Evolutionary conservation across 371 early-diverging fungal genomes (phyloP).

Genomic region (Saksenaea vasiformis): DNA sequence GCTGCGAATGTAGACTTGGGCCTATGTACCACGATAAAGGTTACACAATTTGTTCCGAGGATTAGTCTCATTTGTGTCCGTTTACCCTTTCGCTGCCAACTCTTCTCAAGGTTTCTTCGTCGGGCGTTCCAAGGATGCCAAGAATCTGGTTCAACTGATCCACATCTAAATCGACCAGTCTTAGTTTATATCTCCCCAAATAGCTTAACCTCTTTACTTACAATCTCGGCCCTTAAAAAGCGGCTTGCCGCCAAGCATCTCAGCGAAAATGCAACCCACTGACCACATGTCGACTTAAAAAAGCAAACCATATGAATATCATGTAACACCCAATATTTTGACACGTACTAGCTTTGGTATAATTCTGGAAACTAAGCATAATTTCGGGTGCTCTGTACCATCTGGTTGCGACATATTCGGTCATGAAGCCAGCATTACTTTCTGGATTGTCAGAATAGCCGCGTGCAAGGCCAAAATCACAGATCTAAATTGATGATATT

Average conservation of each 20-base stretch:
- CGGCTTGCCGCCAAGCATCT: constrained; percentile 89
- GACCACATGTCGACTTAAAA: constrained; percentile 94
- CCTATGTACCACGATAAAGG: constrained; percentile 48
- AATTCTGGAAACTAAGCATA: constrained; percentile 91
- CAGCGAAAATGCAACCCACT: constrained; percentile 97
- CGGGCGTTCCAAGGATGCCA: constrained; percentile 96
- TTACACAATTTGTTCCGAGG: constrained; percentile 14
- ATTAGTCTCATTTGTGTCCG: constrained; percentile 10
- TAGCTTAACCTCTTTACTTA: constrained; percentile 36
- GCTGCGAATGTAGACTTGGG: constrained; percentile 94
- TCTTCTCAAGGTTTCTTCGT: constrained; percentile 86
- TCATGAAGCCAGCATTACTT: constrained; percentile 89
- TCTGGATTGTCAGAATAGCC: constrained; percentile 86
- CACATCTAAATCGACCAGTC: constrained; percentile 60
- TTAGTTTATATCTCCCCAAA: neutral
- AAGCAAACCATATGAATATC: neutral
- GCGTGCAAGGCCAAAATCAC: constrained; percentile 95
- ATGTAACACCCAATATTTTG: neutral
- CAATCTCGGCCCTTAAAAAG: constrained; percentile 91
- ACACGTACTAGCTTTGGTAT: constrained; percentile 91
- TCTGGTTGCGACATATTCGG: constrained; percentile 96
- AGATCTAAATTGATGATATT: constrained; percentile 58
- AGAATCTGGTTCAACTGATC: constrained; percentile 99
- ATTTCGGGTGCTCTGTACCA: constrained; percentile 99
- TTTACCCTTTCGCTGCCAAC: constrained; percentile 79